phyloP scores from a whole-genome alignment of 2,329 filamentous ascomycete genomes.

The Colletotrichum liriopes region DNA sequence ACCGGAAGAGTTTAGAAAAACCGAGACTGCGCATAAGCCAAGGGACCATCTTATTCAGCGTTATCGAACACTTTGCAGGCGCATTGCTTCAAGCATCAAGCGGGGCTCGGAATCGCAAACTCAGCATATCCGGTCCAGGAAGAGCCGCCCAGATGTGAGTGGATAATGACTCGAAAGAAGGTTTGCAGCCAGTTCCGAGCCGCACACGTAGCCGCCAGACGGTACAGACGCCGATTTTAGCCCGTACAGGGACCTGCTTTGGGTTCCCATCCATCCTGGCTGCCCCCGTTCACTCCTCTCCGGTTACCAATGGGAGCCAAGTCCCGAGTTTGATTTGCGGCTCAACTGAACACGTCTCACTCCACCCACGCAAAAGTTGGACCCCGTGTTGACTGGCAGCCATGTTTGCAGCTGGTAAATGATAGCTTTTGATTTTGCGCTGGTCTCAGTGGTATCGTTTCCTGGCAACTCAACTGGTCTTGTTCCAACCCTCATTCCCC shows the following conservation, averaged over 20 bases:
- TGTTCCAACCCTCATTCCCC: background rate
- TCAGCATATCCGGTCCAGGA: background rate
- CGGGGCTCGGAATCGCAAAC: background rate
- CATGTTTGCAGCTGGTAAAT: constrained; percentile 16
- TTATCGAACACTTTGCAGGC: background rate
- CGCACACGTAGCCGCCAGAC: too few species aligned
- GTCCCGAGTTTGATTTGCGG: background rate
- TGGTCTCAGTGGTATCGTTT: constrained; percentile 21
- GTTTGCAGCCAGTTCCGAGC: background rate
- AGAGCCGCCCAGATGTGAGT: background rate
- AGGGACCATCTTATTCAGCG: background rate
- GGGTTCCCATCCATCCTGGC: background rate
- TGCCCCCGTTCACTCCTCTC: background rate
- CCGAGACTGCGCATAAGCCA: background rate
- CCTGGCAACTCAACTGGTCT: background rate
- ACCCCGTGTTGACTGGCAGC: background rate
- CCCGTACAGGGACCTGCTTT: background rate
- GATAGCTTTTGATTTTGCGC: constrained; percentile 24
- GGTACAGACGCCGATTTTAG: background rate
- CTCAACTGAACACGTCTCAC: constrained; percentile 19
- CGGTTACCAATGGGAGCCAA: background rate
- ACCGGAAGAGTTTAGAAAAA: background rate
- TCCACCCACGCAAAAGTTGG: background rate
- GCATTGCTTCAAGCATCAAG: background rate
- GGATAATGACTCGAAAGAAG: constrained; percentile 1